Evolutionary conservation across 2,329 filamentous ascomycete genomes (phyloP).

Genomic region (Bipolaris victoriae): DNA sequence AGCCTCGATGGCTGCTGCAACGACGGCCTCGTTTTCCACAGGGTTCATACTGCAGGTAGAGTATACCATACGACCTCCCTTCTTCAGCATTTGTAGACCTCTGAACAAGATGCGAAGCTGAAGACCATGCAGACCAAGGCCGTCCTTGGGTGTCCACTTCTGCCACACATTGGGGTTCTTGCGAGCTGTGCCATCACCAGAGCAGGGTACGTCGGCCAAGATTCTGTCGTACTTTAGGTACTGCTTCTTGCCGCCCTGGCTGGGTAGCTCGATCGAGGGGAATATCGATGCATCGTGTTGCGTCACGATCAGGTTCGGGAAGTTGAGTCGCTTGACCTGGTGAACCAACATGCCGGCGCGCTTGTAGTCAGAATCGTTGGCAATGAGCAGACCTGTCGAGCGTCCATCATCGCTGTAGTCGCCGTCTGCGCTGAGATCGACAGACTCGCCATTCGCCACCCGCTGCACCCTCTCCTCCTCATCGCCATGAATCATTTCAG

Average conservation of each 20-base stretch:
- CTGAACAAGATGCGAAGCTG: slow-evolving; percentile 90
- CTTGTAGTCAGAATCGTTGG: slow-evolving; percentile 97
- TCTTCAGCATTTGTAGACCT: slow-evolving; percentile 93
- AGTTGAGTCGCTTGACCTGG: slow-evolving; percentile 95
- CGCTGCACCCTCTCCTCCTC: slow-evolving; percentile 86
- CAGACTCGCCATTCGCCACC: slow-evolving; percentile 68
- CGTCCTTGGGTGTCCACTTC: slow-evolving; percentile 89
- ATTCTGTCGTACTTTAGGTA: slow-evolving; percentile 98
- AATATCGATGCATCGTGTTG: slow-evolving; percentile 98
- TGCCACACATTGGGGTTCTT: slow-evolving; percentile 96
- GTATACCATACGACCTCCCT: slow-evolving; percentile 92
- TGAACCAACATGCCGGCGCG: slow-evolving; percentile 96
- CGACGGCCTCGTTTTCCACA: slow-evolving; percentile 92
- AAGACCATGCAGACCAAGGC: slow-evolving; percentile 82
- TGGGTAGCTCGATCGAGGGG: slow-evolving; percentile 85
- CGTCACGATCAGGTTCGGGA: slow-evolving; percentile 93
- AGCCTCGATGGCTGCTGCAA: slow-evolving; percentile 84
- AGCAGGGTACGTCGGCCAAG: slow-evolving; percentile 94
- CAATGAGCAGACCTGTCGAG: slow-evolving; percentile 88
- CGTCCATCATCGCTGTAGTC: slow-evolving; percentile 78
- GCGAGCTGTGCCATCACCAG: slow-evolving; percentile 88
- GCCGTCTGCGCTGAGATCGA: slow-evolving; percentile 59
- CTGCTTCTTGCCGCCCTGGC: slow-evolving; percentile 62
- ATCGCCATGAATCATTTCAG: slow-evolving; percentile 91
- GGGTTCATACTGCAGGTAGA: slow-evolving; percentile 99